These are phyloP conservation scores for Adansonia madagascariensis DNA, from an alignment of 441 rosid genomes.

Conservation along the genomic window DNA sequence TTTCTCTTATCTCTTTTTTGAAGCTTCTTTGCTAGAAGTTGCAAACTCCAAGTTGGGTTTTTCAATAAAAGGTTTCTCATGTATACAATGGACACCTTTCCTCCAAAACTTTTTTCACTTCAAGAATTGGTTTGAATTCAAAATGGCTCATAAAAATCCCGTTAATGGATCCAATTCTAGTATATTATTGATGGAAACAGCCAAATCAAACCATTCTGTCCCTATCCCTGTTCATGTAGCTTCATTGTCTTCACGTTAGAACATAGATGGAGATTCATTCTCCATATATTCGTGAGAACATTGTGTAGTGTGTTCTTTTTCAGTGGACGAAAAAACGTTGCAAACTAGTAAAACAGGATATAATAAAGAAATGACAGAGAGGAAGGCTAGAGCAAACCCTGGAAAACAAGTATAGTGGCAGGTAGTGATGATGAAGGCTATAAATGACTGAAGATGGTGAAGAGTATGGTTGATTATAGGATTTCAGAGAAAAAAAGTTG, in stretches of 20 bases:
- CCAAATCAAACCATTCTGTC: conserved; percentile 22
- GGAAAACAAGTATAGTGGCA: too few relatives aligned
- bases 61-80: background rate
- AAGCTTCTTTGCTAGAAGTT: background rate
- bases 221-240: conserved; percentile 21
- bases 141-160: background rate
- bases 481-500: too few relatives aligned
- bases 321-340: too few relatives aligned
- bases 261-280: conserved; percentile 37
- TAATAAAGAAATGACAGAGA: too few relatives aligned
- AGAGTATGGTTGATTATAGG: too few relatives aligned
- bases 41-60: background rate
- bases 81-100: background rate
- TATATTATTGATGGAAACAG: conserved; percentile 30
- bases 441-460: too few relatives aligned
- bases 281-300: conserved; percentile 34
- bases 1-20: background rate
- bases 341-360: too few relatives aligned
- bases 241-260: conserved; percentile 31
- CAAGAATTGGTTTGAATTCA: conserved; percentile 23
- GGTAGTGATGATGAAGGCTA: too few relatives aligned
- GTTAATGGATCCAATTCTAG: conserved; percentile 35
- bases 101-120: background rate
- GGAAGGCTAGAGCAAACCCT: too few relatives aligned
- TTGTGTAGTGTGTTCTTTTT: too few relatives aligned